Evolutionary conservation across 768 basidiomycete species (phyloP), one percentile per base, ranked within the genome.

Genomic region (Boletellus emodensis): DNA sequence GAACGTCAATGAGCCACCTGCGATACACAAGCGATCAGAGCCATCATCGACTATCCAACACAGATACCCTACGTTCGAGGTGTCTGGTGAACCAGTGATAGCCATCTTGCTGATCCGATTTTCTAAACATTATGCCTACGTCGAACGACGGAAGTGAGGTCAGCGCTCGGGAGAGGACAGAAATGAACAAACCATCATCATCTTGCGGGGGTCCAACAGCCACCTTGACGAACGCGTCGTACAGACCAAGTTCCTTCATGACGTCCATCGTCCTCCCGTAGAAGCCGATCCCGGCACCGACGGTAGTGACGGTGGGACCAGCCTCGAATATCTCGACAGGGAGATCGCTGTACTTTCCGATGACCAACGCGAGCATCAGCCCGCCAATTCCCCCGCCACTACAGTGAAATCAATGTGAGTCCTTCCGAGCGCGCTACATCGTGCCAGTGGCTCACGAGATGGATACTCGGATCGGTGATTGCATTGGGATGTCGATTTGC

Each of bases 261-360:
- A 74, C 64, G 12, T 67, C 68, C 72, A 72, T 72, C 68, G 57
- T 63, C 70, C 81, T 75, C 22, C 72, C 71, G 56, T 73, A 82
- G 9, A 83, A 54, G 3, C 61, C 65, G 38, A 79, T 71, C 1
- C 76, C 77, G 20, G 75, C 76, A 8, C 77, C 77, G 38, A 74
- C 62, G 39, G 75, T 72, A 3, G 68, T 66, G 32, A 79, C 65
- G 18, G 59, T 57, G 0, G 70, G 54, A 3, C 74, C 63, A 9
- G 72, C 66, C 46, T 79, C 77, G 53, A 74, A 79, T 13, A 78
- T 53, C n/a, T 72, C 67, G 5, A 78, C 61, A 1, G 70, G 61
- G 9, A 69, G 52, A 2, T 53, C 56, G 41, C 49, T 52, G 40
- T 61, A 49, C 43, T 64, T 63, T 1, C 55, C 55, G 17, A 74